Base-by-base conservation (phyloP, 768 basidiomycete genomes). In the Lentinula guzmanii region DNA sequence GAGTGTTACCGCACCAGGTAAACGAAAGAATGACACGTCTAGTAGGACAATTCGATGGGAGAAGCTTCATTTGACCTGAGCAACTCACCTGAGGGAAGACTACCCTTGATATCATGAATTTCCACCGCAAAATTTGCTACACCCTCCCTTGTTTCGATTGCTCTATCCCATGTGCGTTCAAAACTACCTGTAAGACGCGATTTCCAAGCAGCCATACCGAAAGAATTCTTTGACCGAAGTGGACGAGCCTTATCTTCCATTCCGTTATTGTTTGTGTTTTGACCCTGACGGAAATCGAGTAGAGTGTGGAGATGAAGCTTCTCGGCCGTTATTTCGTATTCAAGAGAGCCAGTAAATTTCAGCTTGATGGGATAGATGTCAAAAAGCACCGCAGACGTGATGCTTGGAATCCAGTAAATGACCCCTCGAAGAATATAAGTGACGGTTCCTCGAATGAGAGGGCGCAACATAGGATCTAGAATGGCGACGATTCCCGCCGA, bases 331-430 rank as follows among this genome's bases (percentile, higher is more conserved):
- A n/a, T 90, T 67, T 63, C 79, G 78, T 15, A 79, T 76, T 31
- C 81, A 85, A 82, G 80, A 13, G 82, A 66, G 31, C 80, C 81
- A 11, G 79, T 68, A 45, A 84, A 82, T 2, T 79, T 80, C 18
- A 90, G 65, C 3, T 77, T 71, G 3, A 82, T 80, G 16, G 79
- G 77, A 65, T 84, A 81, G 1, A 91, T 69, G 61, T 91, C 89
- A 46, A 91, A 84, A 52, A 86, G 83, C 28, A 91, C 70, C 0
- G 83, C 81, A 64, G 87, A 85, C 35, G 84, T 85, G 52, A 91
- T 78, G 56, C 78, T 76, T n/a, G 90, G 90, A 1, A 91, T 77
- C 71, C 81, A 82, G 54, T 79, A 79, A 63, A 91, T 87, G 61
- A 81, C 70, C 61, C 86, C 68, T 24, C 85, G 85, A 33, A 91